Evolutionary conservation across 306 rosid species (phyloP), one percentile per base, ranked within the genome.

Genomic region (Pueraria montana): DNA sequence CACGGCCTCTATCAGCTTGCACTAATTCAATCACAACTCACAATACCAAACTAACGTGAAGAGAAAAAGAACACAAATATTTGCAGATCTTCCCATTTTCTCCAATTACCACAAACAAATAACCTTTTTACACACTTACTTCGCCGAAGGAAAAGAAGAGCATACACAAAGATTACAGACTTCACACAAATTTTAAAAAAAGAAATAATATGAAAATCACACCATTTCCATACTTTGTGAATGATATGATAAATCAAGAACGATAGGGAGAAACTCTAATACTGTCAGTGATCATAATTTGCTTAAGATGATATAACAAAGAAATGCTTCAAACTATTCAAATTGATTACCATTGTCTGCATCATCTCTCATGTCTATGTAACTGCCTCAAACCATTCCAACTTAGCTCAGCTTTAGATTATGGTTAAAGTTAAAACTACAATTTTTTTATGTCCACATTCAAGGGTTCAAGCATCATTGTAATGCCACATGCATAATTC

Each of bases 1-100:
- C 55, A 84, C 21, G 38, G 30, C 62, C 79, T 70, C 68, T 75
- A 55, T 86, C 72, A 88, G 78, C 67, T 67, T 30, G 67, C 18
- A 80, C 23, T 48, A 79, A 46, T n/a, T 24, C 59, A 73, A 71
- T 66, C 55, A 69, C 26, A 49, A 46, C 53, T 68, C 18, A 40
- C n/a, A 42, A 69, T 43, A 78, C 40, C 26, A 36, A 74, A 65
- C 83, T 48, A 55, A 43, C 16, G 26, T 70, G 32, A 59, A 43
- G 12, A 80, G 40, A 71, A 46, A 18, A 32, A 55, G 4, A 46
- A 27, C 70, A 70, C 26, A 61, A 63, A 40, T 24, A 59, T 68
- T 55, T 68, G 66, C 46, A 79, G 48, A 53, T 55, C 42, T 56
- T 70, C 48, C 62, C 58, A 58, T 56, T 70, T 80, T 45, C 50